These are phyloP conservation scores for Zygosaccharomyces bisporus DNA, from an alignment of 805 yeast genomes.

Conservation along the genomic window DNA sequence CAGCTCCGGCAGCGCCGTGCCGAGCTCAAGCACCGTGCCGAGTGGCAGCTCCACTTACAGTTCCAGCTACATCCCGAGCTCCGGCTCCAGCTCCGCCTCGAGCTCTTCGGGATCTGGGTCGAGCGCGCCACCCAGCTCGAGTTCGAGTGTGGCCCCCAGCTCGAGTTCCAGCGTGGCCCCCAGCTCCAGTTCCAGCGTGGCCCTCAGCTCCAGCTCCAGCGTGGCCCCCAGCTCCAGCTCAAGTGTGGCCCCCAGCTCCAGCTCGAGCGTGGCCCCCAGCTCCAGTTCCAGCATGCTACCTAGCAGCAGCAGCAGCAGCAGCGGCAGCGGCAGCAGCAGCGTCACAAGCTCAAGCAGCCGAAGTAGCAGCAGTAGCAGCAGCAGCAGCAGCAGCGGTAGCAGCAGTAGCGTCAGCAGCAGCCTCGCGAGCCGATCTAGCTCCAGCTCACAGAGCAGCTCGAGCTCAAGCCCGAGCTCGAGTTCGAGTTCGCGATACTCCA, in stretches of 20 bases:
- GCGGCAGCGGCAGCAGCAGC: neutral
- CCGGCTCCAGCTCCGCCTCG: neutral
- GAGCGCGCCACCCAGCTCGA: too few relatives aligned
- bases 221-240: conserved; percentile 6
- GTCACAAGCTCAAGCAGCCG: neutral
- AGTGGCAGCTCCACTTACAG: neutral
- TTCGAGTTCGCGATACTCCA: conserved; percentile 9
- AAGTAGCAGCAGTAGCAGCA: neutral
- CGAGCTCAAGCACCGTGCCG: neutral
- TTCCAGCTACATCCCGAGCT: neutral
- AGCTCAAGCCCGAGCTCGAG: conserved; percentile 4
- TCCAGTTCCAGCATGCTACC: neutral
- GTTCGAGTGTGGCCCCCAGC: neutral
- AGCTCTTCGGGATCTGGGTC: too few relatives aligned
- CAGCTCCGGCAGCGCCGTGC: neutral
- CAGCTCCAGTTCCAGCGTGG: neutral
- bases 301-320: conserved; percentile 1
- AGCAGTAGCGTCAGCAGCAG: neutral
- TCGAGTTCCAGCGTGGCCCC: conserved; percentile 1
- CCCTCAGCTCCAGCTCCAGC: conserved; percentile 4
- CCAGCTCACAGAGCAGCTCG: neutral
- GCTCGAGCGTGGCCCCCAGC: neutral
- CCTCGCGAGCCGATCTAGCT: neutral
- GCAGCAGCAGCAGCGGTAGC: neutral
- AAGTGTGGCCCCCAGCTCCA: neutral